phyloP scores from a whole-genome alignment of 345 rosid genomes.

The Boechera retrofracta region DNA sequence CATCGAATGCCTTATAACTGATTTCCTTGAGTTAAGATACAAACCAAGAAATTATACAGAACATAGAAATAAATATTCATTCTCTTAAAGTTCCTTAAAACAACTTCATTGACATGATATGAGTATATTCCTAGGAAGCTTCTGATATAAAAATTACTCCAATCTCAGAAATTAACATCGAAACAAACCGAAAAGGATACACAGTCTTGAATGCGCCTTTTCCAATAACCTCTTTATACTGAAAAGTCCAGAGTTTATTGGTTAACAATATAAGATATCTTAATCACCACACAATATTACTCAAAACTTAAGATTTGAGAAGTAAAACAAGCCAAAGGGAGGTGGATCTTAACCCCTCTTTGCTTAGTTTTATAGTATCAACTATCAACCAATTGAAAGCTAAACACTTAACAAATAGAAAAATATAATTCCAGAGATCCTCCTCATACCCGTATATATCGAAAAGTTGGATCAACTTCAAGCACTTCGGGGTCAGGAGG shows the following conservation, averaged over 20 bases:
- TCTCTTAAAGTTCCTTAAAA: neutral
- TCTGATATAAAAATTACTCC: neutral
- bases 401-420: neutral
- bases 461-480: constrained; percentile 70
- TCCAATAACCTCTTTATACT: constrained; percentile 76
- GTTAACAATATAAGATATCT: constrained; percentile 21
- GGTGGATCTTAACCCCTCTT: constrained; percentile 11
- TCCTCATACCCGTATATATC: constrained; percentile 61
- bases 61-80: constrained; percentile 17
- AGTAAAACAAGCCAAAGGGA: constrained; percentile 16
- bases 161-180: neutral
- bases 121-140: neutral
- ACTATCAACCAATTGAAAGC: constrained; percentile 22
- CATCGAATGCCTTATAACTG: constrained; percentile 96
- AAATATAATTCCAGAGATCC: neutral
- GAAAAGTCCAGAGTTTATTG: constrained; percentile 39
- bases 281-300: constrained; percentile 4
- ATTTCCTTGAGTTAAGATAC: constrained; percentile 45
- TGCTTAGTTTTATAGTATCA: constrained; percentile 15
- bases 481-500: constrained; percentile 70
- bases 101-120: constrained; percentile 8
- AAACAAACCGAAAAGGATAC: constrained; percentile 54
- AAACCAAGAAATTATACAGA: constrained; percentile 22
- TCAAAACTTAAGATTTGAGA: constrained; percentile 1
- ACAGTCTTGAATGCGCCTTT: constrained; percentile 85